Evolutionary conservation across 495 filamentous ascomycete genomes (phyloP).

Genomic region (Daldinia decipiens): DNA sequence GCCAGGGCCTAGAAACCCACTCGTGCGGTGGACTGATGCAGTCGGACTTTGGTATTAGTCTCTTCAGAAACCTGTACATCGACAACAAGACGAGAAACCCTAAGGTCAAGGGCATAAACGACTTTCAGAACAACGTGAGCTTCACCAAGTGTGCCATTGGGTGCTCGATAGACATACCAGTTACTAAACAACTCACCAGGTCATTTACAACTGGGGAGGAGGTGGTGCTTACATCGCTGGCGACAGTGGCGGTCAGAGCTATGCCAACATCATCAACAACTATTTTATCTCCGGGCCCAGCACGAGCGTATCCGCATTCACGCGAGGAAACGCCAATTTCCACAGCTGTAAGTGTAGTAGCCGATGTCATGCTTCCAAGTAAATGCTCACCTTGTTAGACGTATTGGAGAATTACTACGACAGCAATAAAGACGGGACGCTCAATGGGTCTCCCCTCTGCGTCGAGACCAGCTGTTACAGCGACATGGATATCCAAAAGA

Average conservation of each 20-base stretch:
- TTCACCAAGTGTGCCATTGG: neutral
- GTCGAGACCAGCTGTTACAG: conserved; percentile 39
- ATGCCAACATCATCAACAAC: conserved; percentile 55
- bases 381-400: conserved; percentile 23
- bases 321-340: conserved; percentile 49
- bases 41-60: conserved; percentile 44
- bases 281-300: conserved; percentile 57
- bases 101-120: conserved; percentile 46
- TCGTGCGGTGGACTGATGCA: conserved; percentile 47
- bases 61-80: conserved; percentile 54
- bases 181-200: conserved; percentile 8
- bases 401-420: conserved; percentile 54
- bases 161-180: neutral
- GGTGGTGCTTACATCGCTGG: conserved; percentile 52
- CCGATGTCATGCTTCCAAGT: neutral
- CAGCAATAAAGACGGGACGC: conserved; percentile 50
- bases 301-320: conserved; percentile 50
- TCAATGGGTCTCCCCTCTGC: conserved; percentile 51
- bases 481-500: conserved; percentile 39
- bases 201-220: conserved; percentile 55
- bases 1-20: conserved; percentile 52
- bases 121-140: conserved; percentile 46
- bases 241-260: conserved; percentile 50
- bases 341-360: conserved; percentile 43
- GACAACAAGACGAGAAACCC: conserved; percentile 53